These are phyloP conservation scores for Blastobotrys americana DNA, from an alignment of 805 yeast genomes.

Conservation along the genomic window DNA sequence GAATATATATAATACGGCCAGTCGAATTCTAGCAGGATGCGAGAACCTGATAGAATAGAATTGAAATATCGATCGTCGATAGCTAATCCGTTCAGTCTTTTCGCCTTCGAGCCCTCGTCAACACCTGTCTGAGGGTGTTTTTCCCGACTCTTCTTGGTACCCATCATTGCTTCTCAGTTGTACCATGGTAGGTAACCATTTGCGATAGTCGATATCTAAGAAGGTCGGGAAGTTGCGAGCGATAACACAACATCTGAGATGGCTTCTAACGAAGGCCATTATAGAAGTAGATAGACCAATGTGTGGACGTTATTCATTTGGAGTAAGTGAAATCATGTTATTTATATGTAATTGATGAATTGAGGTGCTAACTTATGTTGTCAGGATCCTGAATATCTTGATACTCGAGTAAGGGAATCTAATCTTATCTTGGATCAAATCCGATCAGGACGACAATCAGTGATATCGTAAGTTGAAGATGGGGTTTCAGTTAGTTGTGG, in stretches of 20 bases:
- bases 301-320: conserved; percentile 55
- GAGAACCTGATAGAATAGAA: no score
- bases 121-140: neutral
- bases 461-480: conserved; percentile 15
- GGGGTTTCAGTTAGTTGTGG: conserved; percentile 1
- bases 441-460: conserved; percentile 18
- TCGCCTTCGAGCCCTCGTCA: no score
- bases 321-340: conserved; percentile 11
- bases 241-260: neutral
- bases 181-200: neutral
- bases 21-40: no score
- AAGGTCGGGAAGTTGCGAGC: no score
- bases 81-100: no score
- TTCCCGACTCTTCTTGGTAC: neutral
- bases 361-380: no score
- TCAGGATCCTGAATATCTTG: conserved; percentile 17
- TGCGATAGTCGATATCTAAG: no score
- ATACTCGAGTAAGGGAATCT: conserved; percentile 8
- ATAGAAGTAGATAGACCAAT: conserved; percentile 25
- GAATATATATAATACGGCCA: no score
- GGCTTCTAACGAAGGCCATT: neutral
- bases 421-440: conserved; percentile 19
- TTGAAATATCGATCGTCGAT: no score
- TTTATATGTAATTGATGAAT: no score
- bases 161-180: neutral